These are phyloP conservation scores for Epichloe bromicola DNA, from an alignment of 2,329 filamentous ascomycete species.

Conservation along the genomic window DNA sequence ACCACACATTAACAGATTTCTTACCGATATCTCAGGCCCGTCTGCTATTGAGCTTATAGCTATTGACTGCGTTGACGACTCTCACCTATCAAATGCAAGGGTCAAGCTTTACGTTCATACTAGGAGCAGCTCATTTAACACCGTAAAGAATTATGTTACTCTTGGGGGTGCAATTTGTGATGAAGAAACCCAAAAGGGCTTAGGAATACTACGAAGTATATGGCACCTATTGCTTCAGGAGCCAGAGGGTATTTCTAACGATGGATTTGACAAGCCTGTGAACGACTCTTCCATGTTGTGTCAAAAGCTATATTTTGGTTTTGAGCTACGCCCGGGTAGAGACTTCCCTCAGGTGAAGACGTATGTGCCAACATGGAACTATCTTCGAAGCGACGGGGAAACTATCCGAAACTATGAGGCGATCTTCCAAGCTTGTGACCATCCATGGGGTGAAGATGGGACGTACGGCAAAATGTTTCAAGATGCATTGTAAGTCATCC, in stretches of 20 bases:
- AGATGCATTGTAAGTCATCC: constrained; percentile 6
- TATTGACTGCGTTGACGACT: constrained; percentile 7
- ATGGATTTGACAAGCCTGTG: constrained; percentile 6
- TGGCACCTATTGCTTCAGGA: constrained; percentile 9
- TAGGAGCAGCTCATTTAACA: constrained; percentile 7
- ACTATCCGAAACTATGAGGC: constrained; percentile 8
- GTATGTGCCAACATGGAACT: constrained; percentile 8
- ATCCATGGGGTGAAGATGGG: constrained; percentile 6
- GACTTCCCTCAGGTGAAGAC: constrained; percentile 8
- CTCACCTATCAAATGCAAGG: constrained; percentile 4
- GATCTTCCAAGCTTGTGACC: constrained; percentile 3
- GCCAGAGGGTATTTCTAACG: constrained; percentile 5
- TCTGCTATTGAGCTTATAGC: constrained; percentile 4
- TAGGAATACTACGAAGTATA: constrained; percentile 3
- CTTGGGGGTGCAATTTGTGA: constrained; percentile 7
- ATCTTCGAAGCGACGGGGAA: constrained; percentile 8
- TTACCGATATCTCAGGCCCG: neutral
- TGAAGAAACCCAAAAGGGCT: constrained; percentile 1
- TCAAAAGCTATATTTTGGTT: constrained; percentile 8
- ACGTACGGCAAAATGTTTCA: constrained; percentile 5
- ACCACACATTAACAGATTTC: neutral
- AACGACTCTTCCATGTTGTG: constrained; percentile 1
- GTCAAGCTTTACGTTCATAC: constrained; percentile 8
- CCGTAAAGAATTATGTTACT: constrained; percentile 6
- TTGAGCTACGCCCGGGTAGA: constrained; percentile 6